A percentile compares a stretch with the other conserved stretches of the same genome.
phyloP scores from a whole-genome alignment of 805 yeast genomes.

The Millerozyma miso region DNA sequence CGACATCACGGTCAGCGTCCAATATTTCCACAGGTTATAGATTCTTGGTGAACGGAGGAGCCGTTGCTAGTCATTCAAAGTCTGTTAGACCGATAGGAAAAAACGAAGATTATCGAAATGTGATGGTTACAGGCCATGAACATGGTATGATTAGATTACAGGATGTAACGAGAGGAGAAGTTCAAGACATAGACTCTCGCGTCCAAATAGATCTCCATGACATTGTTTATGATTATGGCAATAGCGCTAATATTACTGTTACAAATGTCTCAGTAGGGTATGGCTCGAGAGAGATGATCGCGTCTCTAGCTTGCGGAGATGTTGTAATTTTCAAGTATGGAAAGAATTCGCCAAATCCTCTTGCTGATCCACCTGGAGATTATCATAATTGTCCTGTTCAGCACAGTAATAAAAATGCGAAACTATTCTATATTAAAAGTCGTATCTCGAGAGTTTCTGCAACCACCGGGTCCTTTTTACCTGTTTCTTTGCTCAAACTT shows the following conservation, averaged over 20 bases:
- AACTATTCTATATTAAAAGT: conserved; percentile 47
- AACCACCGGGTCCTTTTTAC: conserved; percentile 29
- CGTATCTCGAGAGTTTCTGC: conserved; percentile 45
- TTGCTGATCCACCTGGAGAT: conserved; percentile 12
- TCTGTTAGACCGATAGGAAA: conserved; percentile 27
- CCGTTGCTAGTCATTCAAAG: conserved; percentile 42
- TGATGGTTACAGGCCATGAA: conserved; percentile 79
- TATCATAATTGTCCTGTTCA: conserved; percentile 25
- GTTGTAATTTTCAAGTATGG: conserved; percentile 73
- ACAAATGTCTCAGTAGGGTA: conserved; percentile 68
- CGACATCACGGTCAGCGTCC: conserved; percentile 31
- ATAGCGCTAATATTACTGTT: conserved; percentile 42
- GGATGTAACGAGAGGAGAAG: conserved; percentile 78
- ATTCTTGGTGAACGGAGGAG: conserved; percentile 73
- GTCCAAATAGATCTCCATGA: conserved; percentile 32
- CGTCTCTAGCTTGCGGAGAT: conserved; percentile 65
- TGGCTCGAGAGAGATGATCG: conserved; percentile 70
- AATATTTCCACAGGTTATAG: conserved; percentile 40
- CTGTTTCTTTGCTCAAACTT: conserved; percentile 25
- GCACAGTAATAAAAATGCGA: conserved; percentile 32
- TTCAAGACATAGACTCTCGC: conserved; percentile 25
- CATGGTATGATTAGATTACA: conserved; percentile 80
- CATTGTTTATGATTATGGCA: conserved; percentile 25
- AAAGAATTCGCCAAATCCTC: conserved; percentile 16
- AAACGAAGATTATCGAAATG: conserved; percentile 39